Evolutionary conservation across 2,329 filamentous ascomycete species (phyloP).

Genomic region (Fusarium veterinarium): DNA sequence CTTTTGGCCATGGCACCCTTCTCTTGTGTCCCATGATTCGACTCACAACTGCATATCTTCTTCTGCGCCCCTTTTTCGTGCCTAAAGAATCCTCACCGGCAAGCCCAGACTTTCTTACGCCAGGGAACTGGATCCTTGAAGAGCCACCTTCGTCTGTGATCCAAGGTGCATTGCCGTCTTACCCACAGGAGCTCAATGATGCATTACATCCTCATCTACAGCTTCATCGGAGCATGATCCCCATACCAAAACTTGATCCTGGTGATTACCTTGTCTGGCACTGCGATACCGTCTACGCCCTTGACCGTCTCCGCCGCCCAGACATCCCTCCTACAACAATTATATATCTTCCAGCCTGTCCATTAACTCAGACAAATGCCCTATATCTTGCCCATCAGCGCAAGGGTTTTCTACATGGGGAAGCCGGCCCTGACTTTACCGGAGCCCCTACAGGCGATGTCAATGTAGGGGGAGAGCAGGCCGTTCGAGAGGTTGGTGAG

Average conservation of each 20-base stretch:
- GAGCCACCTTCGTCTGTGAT: constrained; percentile 60
- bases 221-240: constrained; percentile 73
- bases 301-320: constrained; percentile 61
- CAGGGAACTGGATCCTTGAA: constrained; percentile 67
- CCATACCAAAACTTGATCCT: constrained; percentile 74
- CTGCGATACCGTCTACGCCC: constrained; percentile 76
- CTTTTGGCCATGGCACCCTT: constrained; percentile 75
- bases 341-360: constrained; percentile 56
- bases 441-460: constrained; percentile 50
- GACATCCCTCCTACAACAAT: constrained; percentile 44
- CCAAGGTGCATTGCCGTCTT: constrained; percentile 75
- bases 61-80: constrained; percentile 80
- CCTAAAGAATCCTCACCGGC: constrained; percentile 53
- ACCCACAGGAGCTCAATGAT: constrained; percentile 74
- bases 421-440: constrained; percentile 55
- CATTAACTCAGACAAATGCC: constrained; percentile 56
- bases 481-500: constrained; percentile 53
- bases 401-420: constrained; percentile 55
- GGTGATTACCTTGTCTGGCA: constrained; percentile 84
- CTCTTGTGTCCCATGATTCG: constrained; percentile 77
- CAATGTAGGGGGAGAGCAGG: constrained; percentile 51
- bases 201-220: constrained; percentile 76
- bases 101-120: constrained; percentile 53
- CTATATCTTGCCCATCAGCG: constrained; percentile 57
- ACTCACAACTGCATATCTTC: constrained; percentile 78